A percentile compares a stretch with the other conserved stretches of the same genome.
These are phyloP conservation scores for Closterium sp. DNA, from an alignment of 139 green algal species.

Conservation along the genomic window DNA sequence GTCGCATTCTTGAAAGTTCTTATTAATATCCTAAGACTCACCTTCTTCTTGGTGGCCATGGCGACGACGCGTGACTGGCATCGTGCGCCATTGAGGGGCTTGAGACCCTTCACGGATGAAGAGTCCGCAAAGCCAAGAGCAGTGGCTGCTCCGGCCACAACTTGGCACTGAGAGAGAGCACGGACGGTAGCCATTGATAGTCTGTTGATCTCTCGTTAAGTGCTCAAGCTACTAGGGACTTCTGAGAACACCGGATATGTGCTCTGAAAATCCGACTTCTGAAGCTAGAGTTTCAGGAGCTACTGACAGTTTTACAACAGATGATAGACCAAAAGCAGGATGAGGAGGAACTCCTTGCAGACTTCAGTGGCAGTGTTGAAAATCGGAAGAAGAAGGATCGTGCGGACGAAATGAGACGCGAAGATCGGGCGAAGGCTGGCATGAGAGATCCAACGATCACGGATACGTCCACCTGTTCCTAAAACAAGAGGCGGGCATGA, in stretches of 20 bases:
- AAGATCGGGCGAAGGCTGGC: background rate
- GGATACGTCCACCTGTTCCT: background rate
- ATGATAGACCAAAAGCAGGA: no score
- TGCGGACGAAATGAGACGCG: background rate
- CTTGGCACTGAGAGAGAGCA: background rate
- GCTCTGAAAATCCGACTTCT: background rate
- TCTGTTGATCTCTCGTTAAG: background rate
- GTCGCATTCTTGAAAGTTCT: background rate
- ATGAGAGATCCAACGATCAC: background rate
- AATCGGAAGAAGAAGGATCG: background rate
- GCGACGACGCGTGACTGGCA: slow-evolving; percentile 12
- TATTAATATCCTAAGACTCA: background rate
- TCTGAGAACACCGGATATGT: background rate
- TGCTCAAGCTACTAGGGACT: background rate
- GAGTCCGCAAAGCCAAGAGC: background rate
- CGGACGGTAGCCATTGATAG: background rate
- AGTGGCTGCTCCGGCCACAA: background rate
- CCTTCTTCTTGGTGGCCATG: slow-evolving; percentile 31
- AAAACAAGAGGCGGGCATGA: background rate
- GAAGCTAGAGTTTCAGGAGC: background rate
- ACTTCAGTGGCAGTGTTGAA: background rate
- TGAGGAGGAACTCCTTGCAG: background rate
- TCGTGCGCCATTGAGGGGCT: background rate
- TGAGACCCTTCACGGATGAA: background rate
- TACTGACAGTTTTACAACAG: background rate